Evolutionary conservation across 371 early-diverging fungal genomes (phyloP), one percentile per base, ranked within the genome.

Genomic region (Fennellomyces sp.): DNA sequence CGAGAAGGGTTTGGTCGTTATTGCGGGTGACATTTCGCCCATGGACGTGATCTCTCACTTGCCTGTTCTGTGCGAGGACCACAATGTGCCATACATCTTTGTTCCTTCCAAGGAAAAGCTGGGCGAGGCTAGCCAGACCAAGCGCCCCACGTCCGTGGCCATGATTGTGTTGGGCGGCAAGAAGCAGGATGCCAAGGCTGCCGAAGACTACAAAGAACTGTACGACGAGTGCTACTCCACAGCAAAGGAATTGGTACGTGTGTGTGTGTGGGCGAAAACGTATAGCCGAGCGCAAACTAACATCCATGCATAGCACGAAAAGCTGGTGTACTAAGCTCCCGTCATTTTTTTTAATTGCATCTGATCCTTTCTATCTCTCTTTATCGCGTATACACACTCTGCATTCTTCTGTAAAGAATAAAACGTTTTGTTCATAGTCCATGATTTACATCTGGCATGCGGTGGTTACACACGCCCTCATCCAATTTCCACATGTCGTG

Each of bases 1-100:
- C 52, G 84, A 91, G 61, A 96, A 96, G 84, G 99, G 97, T 23
- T 67, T 99, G 58, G 93, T 98, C 19, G 76, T 99, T 45, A 82
- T 99, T 68, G 97, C 97, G 33, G 99, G 96, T 53, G 96, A 98
- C 76, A 93, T 97, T 64, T 93, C 95, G 23, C 99, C 99, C 33
- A 87, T 97, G 60, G 99, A 99, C 78, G 94, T 99, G 47, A 91
- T 99, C 61, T 91, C 96, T 42, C 99, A 99, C 75, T 78, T 99
- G 39, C 99, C 99, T 53, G 91, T 97, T 38, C 78, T 99, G 38
- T 99, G 99, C 86, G 99, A 99, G 78, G 98, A 99, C 53, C 77
- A 87, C 52, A 41, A 57, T 64, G 90, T 96, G 19, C 94, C 96
- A 31, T 98, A 97, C 66, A 70, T 92, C 49, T 98, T 93, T 78